phyloP scores from a whole-genome alignment of 2,329 filamentous ascomycete genomes.

The Pestalotiopsis sp. region DNA sequence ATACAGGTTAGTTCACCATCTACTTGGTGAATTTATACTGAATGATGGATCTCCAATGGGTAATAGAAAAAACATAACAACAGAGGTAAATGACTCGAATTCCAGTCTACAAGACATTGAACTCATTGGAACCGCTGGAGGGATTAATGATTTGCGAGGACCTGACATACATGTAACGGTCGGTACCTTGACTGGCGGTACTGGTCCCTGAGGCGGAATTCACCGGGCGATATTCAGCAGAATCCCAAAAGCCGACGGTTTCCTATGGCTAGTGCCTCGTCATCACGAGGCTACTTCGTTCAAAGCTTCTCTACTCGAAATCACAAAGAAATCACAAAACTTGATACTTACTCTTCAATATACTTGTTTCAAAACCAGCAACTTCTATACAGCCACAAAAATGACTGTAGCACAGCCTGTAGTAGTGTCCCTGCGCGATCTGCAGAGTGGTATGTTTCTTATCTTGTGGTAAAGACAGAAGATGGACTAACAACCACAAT shows the following conservation, averaged over 20 bases:
- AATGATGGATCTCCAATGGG: no score
- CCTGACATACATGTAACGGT: no score
- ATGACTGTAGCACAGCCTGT: conserved; percentile 58
- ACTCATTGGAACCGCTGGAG: background rate
- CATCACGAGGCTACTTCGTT: background rate
- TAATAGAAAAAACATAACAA: no score
- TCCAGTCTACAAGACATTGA: no score
- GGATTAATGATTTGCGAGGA: background rate
- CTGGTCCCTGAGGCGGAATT: background rate
- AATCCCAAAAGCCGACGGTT: conserved; percentile 27
- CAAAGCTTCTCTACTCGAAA: background rate
- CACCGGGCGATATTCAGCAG: background rate
- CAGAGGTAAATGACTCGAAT: no score
- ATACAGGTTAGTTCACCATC: no score
- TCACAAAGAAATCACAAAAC: background rate
- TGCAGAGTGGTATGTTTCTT: conserved; percentile 53
- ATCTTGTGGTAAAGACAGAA: background rate
- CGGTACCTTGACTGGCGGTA: background rate
- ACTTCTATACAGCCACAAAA: background rate
- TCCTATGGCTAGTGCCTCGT: conserved; percentile 19
- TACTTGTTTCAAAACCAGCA: background rate
- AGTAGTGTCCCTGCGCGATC: conserved; percentile 62
- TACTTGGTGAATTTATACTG: no score
- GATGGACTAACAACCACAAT: background rate
- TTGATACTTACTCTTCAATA: background rate